Percentiles rank a stretch among this genome's conserved stretches.
These are phyloP conservation scores for Tilletia walkeri DNA, from an alignment of 1,284 basidiomycete species.

Conservation along the genomic window DNA sequence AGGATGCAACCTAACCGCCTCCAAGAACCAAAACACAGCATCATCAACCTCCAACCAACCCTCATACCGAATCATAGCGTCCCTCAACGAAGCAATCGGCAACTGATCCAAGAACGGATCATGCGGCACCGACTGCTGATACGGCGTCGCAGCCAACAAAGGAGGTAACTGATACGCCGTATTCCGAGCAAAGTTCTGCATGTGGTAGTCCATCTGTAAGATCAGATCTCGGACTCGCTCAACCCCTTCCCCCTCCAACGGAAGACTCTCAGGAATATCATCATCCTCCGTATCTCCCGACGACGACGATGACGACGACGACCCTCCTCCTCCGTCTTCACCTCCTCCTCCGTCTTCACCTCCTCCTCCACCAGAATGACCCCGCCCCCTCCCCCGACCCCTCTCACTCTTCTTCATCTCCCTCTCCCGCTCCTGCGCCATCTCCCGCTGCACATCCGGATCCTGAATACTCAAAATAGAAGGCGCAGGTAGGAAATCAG, in stretches of 20 bases:
- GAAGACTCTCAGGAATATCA: not conserved
- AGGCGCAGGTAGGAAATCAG: constrained; percentile 17
- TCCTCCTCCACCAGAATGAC: not conserved
- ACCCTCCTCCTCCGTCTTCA: constrained; percentile 14
- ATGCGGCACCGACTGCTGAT: constrained; percentile 38
- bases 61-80: constrained; percentile 34
- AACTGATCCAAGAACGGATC: constrained; percentile 33
- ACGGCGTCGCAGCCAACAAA: constrained; percentile 30
- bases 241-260: constrained; percentile 16
- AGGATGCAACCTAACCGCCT: not conserved
- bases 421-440: constrained; percentile 10
- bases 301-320: not conserved
- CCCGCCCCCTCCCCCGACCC: not conserved
- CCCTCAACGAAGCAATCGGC: constrained; percentile 33
- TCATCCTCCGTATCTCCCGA: not conserved
- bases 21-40: constrained; percentile 6
- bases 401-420: constrained; percentile 13
- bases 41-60: constrained; percentile 26
- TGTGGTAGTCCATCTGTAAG: constrained; percentile 31
- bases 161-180: constrained; percentile 37
- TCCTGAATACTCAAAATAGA: constrained; percentile 3
- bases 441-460: constrained; percentile 7
- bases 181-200: constrained; percentile 30
- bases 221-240: constrained; percentile 26
- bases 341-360: not conserved